Evolutionary conservation across 129 eudicot species (phyloP).

Genomic region (Tanacetum coccineum): DNA sequence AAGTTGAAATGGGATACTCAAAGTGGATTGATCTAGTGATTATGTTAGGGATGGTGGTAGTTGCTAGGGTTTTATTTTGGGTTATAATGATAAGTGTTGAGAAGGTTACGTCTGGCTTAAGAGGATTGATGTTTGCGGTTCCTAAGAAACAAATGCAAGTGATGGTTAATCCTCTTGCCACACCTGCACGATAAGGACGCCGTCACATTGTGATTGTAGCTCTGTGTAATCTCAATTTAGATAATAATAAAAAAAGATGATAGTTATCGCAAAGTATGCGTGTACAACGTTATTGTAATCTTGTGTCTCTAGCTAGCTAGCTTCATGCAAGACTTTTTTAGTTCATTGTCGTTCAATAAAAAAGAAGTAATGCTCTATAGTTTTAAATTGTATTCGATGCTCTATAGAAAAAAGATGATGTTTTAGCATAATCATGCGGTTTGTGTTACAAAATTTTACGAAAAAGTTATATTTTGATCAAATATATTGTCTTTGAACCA

Average conservation of each 20-base stretch:
- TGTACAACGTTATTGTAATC: too few species aligned
- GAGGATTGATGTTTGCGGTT: not conserved
- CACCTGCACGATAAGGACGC: slow-evolving; percentile 12
- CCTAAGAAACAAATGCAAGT: slow-evolving; percentile 26
- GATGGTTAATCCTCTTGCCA: slow-evolving; percentile 17
- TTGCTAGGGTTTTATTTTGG: slow-evolving; percentile 46
- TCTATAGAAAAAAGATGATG: too few species aligned
- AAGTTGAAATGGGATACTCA: slow-evolving; percentile 57
- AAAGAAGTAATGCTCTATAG: too few species aligned
- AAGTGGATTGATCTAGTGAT: slow-evolving; percentile 63
- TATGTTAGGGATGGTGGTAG: slow-evolving; percentile 46
- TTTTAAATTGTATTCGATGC: too few species aligned
- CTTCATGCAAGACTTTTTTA: too few species aligned
- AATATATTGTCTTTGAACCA: too few species aligned
- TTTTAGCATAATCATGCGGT: too few species aligned
- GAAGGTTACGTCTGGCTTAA: slow-evolving; percentile 28
- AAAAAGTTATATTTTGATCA: too few species aligned
- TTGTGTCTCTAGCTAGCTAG: too few species aligned
- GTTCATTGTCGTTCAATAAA: too few species aligned
- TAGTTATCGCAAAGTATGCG: too few species aligned
- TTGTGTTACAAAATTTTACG: too few species aligned
- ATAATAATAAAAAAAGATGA: not conserved
- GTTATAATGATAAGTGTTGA: slow-evolving; percentile 41
- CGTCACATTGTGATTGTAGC: not conserved
- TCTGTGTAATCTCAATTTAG: not conserved